Evolutionary conservation across 2,329 filamentous ascomycete genomes (phyloP), one percentile per base, ranked within the genome.

Genomic region (Epichloe amarillans): DNA sequence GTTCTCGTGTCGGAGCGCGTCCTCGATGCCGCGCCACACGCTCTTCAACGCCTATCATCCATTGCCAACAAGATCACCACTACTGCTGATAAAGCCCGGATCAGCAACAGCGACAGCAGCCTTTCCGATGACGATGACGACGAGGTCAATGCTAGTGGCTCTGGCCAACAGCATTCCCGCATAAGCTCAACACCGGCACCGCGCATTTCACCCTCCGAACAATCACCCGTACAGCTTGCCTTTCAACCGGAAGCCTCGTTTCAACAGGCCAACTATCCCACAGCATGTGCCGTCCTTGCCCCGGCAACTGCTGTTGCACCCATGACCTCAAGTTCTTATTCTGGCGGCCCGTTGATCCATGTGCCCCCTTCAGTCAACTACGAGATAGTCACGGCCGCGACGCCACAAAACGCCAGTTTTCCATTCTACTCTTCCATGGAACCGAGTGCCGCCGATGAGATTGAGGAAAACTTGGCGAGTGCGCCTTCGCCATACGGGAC

Each of bases 51-150:
- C 47, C 69, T 88, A 12, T 75, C 75, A 46, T 65, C 69, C 4
- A 73, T 79, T 12, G 80, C 75, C 0, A 72, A 81, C 58, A 76
- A 70, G 36, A 80, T 88, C 52, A 68, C 81, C 3, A 47, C 66
- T 69, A 1, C 69, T 84, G 15, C 69, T 74, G 2, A 76, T 48
- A 70, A 69, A 49, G 69, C 67, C 5, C 64, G 65, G 21, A 70
- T 70, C 7, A 68, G 58, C 23, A 50, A 53, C 14, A 54, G 50
- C n/a, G 53, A 52, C 19, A 41, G 12, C 43, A 52, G 46, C 37
- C 12, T 15, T n/a, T 50, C 50, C 17, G 50, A 53, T n/a, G 41
- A 50, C 11, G 36, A 43, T 30, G 42, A 47, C 15, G 47, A 38
- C n/a, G 35, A 35, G 17, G 17, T 11, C 26, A 21, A 21, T 19